Evolutionary conservation across 352 stramenopile species (phyloP).

Genomic region (Pythium sp.): DNA sequence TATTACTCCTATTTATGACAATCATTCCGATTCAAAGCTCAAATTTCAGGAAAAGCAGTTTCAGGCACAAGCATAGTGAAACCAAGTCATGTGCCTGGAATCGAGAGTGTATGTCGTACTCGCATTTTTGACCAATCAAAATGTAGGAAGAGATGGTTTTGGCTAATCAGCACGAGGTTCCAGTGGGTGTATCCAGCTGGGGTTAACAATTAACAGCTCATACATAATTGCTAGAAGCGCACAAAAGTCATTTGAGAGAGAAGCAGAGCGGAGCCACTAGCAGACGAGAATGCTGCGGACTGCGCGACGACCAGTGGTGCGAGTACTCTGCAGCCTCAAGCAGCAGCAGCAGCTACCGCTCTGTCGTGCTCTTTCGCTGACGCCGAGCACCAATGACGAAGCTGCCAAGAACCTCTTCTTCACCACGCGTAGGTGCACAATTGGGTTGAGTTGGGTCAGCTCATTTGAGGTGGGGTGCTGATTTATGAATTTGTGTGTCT

Average conservation of each 20-base stretch:
- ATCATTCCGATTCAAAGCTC: background rate
- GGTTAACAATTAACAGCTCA: background rate
- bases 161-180: too few relatives aligned
- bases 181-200: background rate
- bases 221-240: background rate
- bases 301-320: conserved; percentile 7
- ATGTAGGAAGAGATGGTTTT: too few relatives aligned
- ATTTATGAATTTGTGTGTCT: background rate
- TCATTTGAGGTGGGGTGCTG: conserved; percentile 4
- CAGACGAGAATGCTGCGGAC: conserved; percentile 9
- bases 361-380: background rate
- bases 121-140: too few relatives aligned
- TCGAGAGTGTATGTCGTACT: too few relatives aligned
- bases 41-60: too few relatives aligned
- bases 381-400: conserved; percentile 1
- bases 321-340: background rate
- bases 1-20: background rate
- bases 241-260: background rate
- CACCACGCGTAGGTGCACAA: conserved; percentile 51
- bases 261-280: background rate
- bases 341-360: background rate
- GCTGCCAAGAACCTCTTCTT: conserved; percentile 46
- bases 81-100: too few relatives aligned
- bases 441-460: background rate
- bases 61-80: too few relatives aligned